phyloP scores from a whole-genome alignment of 1,284 basidiomycete genomes.

The Dichomitus squalens region DNA sequence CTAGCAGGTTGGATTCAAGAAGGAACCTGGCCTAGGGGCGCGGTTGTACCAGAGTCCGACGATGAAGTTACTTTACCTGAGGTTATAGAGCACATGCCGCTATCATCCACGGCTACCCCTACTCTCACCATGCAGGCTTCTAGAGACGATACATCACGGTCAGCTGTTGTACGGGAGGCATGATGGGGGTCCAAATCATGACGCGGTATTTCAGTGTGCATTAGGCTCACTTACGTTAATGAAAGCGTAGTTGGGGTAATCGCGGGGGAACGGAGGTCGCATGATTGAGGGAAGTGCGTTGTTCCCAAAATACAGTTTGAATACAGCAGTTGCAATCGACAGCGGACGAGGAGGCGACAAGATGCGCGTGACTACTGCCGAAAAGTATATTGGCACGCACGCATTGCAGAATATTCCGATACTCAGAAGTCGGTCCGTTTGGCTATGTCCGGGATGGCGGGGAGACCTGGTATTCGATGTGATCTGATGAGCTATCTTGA shows the following conservation, averaged over 20 bases:
- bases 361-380: slow-evolving; percentile 24
- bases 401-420: neutral
- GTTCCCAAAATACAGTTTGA: slow-evolving; percentile 5
- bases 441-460: slow-evolving; percentile 62
- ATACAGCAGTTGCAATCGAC: slow-evolving; percentile 17
- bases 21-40: slow-evolving; percentile 69
- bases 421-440: slow-evolving; percentile 7
- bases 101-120: slow-evolving; percentile 10
- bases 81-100: neutral
- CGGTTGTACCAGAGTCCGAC: slow-evolving; percentile 58
- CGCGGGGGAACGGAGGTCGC: neutral
- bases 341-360: neutral
- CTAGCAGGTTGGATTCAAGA: slow-evolving; percentile 75
- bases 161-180: neutral
- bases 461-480: slow-evolving; percentile 57
- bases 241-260: neutral
- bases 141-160: neutral
- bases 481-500: neutral
- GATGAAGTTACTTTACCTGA: slow-evolving; percentile 37
- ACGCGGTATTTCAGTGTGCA: slow-evolving; percentile 2
- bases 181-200: neutral
- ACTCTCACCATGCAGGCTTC: neutral
- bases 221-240: slow-evolving; percentile 10
- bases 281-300: neutral
- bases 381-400: slow-evolving; percentile 39